Evolutionary conservation across 225 moss, liverwort and hornwort species (phyloP), one percentile per base, ranked within the genome.

Genomic region (Polytrichum formosum): DNA sequence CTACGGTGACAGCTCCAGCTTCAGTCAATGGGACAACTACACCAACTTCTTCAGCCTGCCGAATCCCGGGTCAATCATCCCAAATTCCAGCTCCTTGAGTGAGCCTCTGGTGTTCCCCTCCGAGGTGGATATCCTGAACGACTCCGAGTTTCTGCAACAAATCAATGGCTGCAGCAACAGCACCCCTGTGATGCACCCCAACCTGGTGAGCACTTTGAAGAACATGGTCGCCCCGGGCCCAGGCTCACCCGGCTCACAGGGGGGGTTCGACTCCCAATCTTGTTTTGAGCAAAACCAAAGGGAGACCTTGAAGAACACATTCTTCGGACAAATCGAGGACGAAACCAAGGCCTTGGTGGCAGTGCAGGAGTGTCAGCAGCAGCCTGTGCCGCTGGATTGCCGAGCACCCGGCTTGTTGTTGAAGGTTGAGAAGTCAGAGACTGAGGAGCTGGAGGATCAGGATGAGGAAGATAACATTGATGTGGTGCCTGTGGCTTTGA

Each of bases 171-270:
- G 78, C 53, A 46, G 46, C 46, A 46, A 13, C 46, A 46, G 46
- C 46, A 85, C 82, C 6, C 84, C 85, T 4, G 75, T 90, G 9
- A 96, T 96, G 91, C 95, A 96, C n/a, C 95, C 95, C 0, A 93
- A 96, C 22, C 73, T 96, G 20, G 95, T 96, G 19, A 85, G 80
- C 70, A 93, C 95, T 2, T 70, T 96, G 22, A 93, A 93, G 79
- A 84, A 78, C 9, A 79, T 96, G 72, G 85, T 91, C 23, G 81
- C 80, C 19, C 83, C 84, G 0, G 78, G 76, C 1, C 74, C 83
- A 4, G 81, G 81, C 8, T 85, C 83, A 13, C 76, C 83, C 6
- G 46, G 16, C 4, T 46, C 46, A 2, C 46, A 13, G 4, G 13
- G 46, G 46, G 46, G 46, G 16, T 46, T 46, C 46, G 46, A 46